Base-by-base conservation (phyloP, 495 filamentous ascomycete species). In the Hypoxylon lienhwacheense region DNA sequence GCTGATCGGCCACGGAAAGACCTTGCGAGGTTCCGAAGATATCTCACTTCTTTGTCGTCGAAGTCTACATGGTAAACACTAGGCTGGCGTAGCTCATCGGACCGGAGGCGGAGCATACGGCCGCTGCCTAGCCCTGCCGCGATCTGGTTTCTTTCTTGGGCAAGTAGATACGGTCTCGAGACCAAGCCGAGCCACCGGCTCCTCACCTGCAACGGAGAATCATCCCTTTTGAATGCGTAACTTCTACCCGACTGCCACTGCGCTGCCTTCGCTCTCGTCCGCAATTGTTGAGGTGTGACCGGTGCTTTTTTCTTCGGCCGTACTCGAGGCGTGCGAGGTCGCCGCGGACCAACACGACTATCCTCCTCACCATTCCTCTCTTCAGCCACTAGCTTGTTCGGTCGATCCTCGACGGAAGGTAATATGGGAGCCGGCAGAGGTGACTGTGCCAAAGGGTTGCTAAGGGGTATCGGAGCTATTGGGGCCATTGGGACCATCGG, bases 11-110 rank as follows among this genome's bases (percentile, higher is more conserved):
- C 55, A 26, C 53, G 49, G 11, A 63, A 36, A 10, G 12, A 45
- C 20, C 65, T 57, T 5, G 58, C 62, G n/a, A 54, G 19, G 4
- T 56, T 36, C 14, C 42, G 60, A 16, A 76, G 61, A 40, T 70
- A 67, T 17, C 42, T 61, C 2, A 63, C 54, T 61, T 88, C 84
- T 50, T 79, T 76, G 21, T 70, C 42, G 40, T 72, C 75, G 21
- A 78, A 75, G 53, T 76, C 75, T 5, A 78, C 70, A 34, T 78
- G 75, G 16, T 73, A 64, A 3, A 64, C 60, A 28, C 35, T 19
- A 10, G 53, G 51, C 4, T 52, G 29, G 16, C 37, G 19, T 19
- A 65, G 16, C 11, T 39, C 43, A 8, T 47, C 34, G 7, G 34
- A 10, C 2, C 31, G 36, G 11, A 62, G 22, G 0, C 47, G 46